Evolutionary conservation across 2,329 filamentous ascomycete genomes (phyloP), one percentile per base, ranked within the genome.

Genomic region (Diplodia seriata): DNA sequence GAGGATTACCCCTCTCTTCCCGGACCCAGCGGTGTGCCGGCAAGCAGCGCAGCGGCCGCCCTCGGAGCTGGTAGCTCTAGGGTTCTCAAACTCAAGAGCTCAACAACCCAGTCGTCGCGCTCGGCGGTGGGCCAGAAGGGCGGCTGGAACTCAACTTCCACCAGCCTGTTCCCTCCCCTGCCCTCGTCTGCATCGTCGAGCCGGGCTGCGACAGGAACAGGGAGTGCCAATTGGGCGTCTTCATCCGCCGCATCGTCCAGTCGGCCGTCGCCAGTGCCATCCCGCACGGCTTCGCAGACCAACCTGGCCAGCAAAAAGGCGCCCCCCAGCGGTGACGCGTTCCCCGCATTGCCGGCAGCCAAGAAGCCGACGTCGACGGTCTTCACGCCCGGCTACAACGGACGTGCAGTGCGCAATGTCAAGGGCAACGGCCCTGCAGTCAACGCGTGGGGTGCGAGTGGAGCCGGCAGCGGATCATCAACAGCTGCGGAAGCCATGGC

Each of bases 1-100:
- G 94, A 97, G 79, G 94, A 97, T 77, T 98, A 97, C 73, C 94
- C 94, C 0, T 92, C 91, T 1, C 83, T 98, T 0, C 94, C 94
- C 1, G 90, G 91, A 0, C 85, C 92, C 0, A 86, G 87, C 66
- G 66, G 57, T 15, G 53, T 57, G 18, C 90, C 90, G 62, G 87
- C 90, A 79, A 85, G 89, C 47, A 89, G 89, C 31, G 82, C 81
- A 4, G 79, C 79, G 18, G 78, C 72, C 26, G 76, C 77, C 73
- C 76, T 77, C 43, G 79, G 78, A 75, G 84, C 71, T 64, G 83
- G 85, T 43, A 88, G 88, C 78, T 71, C 82, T 76, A 53, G 91
- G 85, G 81, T 94, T 70, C 76, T 93, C 76, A 86, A 87, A 73
- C 77, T 90, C 38, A 90, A 92, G 76, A 90, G 85, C 67, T 90